A percentile compares a stretch with the other conserved stretches of the same genome.
Evolutionary conservation across 805 yeast species (phyloP).

Genomic region (Maudiozyma turicensis): DNA sequence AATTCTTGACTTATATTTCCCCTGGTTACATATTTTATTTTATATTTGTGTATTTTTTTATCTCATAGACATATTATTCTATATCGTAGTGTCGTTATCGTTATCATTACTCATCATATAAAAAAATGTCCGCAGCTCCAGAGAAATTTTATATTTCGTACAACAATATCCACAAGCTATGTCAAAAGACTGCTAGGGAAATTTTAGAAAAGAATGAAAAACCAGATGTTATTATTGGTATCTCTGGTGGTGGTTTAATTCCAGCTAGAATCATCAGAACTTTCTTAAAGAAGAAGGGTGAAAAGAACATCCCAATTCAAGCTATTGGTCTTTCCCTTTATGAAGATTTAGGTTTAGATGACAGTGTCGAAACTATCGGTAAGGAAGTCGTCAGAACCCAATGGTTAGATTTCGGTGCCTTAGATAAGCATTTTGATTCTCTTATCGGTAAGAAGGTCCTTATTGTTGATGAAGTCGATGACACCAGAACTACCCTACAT

Average conservation of each 20-base stretch:
- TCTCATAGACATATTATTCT: not conserved
- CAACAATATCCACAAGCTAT: conserved; percentile 73
- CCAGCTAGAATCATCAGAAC: conserved; percentile 62
- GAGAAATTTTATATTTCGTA: conserved; percentile 59
- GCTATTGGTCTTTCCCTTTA: conserved; percentile 60
- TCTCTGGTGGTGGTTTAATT: conserved; percentile 68
- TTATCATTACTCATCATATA: not conserved
- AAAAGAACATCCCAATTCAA: conserved; percentile 60
- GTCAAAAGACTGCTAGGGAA: conserved; percentile 54
- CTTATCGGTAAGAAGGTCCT: conserved; percentile 72
- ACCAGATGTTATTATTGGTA: conserved; percentile 54
- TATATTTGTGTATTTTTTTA: not conserved
- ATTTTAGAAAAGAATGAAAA: conserved; percentile 35
- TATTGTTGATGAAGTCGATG: conserved; percentile 87
- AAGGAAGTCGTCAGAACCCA: conserved; percentile 80
- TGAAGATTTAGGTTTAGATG: conserved; percentile 43
- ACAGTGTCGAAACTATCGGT: conserved; percentile 44
- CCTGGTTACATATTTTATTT: not conserved
- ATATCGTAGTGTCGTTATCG: conserved; percentile 18
- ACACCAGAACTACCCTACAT: conserved; percentile 81
- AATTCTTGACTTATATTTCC: not conserved
- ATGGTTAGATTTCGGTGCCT: conserved; percentile 77
- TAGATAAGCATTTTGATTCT: conserved; percentile 59
- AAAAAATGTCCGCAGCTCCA: conserved; percentile 8
- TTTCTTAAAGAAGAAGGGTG: conserved; percentile 47